Percentiles rank a stretch among this genome's conserved stretches.
phyloP scores from a whole-genome alignment of 768 basidiomycete species.

The Tulasnella sp. region DNA sequence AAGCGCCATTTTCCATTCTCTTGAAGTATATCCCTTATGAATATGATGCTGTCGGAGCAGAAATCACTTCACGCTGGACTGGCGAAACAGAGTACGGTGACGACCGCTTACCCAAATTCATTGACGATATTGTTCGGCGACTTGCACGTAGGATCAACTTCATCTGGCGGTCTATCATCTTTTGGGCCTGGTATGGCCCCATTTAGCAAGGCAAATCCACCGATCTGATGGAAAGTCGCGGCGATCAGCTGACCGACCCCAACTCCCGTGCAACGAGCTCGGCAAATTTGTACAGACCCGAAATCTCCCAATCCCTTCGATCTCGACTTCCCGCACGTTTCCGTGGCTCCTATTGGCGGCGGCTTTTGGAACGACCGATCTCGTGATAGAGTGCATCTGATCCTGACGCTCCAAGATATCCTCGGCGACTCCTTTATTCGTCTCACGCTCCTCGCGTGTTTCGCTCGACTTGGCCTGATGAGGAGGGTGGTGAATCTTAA shows the following conservation, averaged over 20 bases:
- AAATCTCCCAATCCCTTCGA: constrained; percentile 2
- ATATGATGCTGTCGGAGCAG: not conserved
- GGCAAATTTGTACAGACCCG: not conserved
- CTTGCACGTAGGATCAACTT: not conserved
- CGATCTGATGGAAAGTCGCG: constrained; percentile 6
- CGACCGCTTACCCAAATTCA: constrained; percentile 6
- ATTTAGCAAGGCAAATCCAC: constrained; percentile 6
- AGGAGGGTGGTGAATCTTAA: constrained; percentile 1
- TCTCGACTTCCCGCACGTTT: not conserved
- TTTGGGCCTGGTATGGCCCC: not conserved
- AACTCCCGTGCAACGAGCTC: not conserved
- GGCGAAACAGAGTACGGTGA: not conserved
- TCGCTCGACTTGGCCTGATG: not conserved
- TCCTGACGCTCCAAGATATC: not conserved
- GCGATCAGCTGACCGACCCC: not conserved
- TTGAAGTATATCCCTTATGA: not conserved
- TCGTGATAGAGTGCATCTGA: not conserved
- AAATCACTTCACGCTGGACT: not conserved
- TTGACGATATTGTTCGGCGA: constrained; percentile 16
- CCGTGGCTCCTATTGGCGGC: not conserved
- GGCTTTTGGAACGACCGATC: not conserved
- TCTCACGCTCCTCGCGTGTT: not conserved
- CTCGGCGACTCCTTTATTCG: not conserved
- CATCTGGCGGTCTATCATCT: not conserved
- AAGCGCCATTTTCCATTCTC: constrained; percentile 3